Percentiles rank a stretch among this genome's conserved stretches.
These are phyloP conservation scores for Sergeia podlipaevii DNA, from an alignment of 208 protist genomes.

Conservation along the genomic window DNA sequence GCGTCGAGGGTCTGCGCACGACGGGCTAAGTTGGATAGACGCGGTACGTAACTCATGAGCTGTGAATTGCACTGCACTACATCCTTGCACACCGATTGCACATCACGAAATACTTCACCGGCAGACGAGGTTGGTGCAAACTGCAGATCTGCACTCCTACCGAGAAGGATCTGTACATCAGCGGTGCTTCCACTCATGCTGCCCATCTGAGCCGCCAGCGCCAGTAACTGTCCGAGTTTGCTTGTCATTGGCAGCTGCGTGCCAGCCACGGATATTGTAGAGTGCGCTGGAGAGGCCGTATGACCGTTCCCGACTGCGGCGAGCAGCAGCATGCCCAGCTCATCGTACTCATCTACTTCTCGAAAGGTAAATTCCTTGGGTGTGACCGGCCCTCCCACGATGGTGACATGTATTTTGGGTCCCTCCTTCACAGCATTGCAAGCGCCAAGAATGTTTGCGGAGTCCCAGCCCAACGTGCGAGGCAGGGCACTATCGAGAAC, in stretches of 20 bases:
- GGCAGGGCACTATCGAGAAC: slow-evolving; percentile 67
- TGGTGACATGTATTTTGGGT: slow-evolving; percentile 30
- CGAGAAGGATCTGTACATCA: too few species aligned
- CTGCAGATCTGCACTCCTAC: too few species aligned
- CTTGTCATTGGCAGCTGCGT: not conserved
- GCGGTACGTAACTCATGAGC: slow-evolving; percentile 32
- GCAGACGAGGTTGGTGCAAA: not conserved
- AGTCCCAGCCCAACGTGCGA: slow-evolving; percentile 47
- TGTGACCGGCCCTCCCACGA: slow-evolving; percentile 5
- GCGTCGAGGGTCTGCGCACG: slow-evolving; percentile 18
- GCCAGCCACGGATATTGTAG: slow-evolving; percentile 2
- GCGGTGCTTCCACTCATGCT: too few species aligned
- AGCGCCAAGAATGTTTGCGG: slow-evolving; percentile 40
- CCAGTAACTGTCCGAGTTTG: not conserved
- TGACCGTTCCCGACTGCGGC: slow-evolving; percentile 34
- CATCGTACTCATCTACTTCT: slow-evolving; percentile 34
- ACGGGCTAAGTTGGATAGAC: slow-evolving; percentile 30
- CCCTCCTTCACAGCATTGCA: slow-evolving; percentile 19
- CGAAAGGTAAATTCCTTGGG: slow-evolving; percentile 24
- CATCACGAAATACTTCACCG: slow-evolving; percentile 15
- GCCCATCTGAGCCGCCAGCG: not conserved
- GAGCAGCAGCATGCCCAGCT: slow-evolving; percentile 30
- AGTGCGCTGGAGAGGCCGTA: slow-evolving; percentile 16
- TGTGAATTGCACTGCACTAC: slow-evolving; percentile 36
- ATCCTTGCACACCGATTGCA: slow-evolving; percentile 16